Base-by-base conservation (phyloP, 495 filamentous ascomycete genomes). In the Penicillium crystallinum region DNA sequence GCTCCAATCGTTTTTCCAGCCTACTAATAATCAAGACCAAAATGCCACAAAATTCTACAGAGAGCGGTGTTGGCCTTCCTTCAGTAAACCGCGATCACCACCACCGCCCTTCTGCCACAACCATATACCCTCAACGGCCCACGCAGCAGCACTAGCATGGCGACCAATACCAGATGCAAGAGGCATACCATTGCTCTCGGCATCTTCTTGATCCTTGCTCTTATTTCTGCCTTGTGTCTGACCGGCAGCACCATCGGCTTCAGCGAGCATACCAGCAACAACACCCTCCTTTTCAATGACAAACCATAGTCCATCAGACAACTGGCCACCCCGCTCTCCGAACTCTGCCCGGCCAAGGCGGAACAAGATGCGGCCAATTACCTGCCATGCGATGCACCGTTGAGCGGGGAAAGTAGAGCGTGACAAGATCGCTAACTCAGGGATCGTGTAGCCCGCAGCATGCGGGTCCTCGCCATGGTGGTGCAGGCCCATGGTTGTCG, bases 391-490 rank as follows among this genome's bases (percentile, higher is more conserved):
- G 11, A 98, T 74, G 57, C 93, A 98, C 1, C 95, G 77, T 71
- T 98, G 93, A 1, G 84, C 81, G 4, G 95, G 81, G 46, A 95
- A 90, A 0, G 84, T 79, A 36, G 86, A 91, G n/a, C 90, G 79
- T 19, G 88, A 83, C 31, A 97, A 74, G 15, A 86, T 80, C 7
- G 91, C 87, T 2, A 98, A 77, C 68, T 98, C 93, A 0, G 86
- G 85, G 23, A 98, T 78, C 1, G 95, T 97, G 66, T 98, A 98
- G 0, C 93, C 93, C 0, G 93, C 93, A 0, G 91, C 89, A 60
- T 93, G 89, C 11, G 93, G 93, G 6, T 95, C 91, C 38, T 95
- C 83, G 54, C 84, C 91, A 67, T 98, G 93, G 67, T 98, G 93
- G 68, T 98, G 93, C 34, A 98, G 77, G 1, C 93, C 93, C 22